Percentiles rank a stretch among this genome's conserved stretches.
Evolutionary conservation across 805 yeast genomes (phyloP).

Genomic region (Cyberlindnera sargentensis): DNA sequence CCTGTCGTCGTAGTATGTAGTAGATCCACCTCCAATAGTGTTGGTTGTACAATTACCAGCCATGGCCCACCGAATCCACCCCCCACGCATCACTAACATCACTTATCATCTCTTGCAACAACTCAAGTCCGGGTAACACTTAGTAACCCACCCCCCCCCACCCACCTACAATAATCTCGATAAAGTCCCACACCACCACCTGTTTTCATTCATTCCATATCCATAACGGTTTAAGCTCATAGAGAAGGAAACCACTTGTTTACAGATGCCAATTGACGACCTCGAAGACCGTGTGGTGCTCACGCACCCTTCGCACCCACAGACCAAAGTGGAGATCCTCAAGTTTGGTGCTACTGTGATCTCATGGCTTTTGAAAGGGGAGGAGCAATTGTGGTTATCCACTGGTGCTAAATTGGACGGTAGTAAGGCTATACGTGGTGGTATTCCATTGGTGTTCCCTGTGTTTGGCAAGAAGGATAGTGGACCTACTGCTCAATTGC

Average conservation of each 20-base stretch:
- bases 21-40: too few species aligned
- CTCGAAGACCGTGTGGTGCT: conserved; percentile 55
- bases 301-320: conserved; percentile 43
- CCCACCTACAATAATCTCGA: too few species aligned
- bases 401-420: conserved; percentile 83
- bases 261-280: conserved; percentile 45
- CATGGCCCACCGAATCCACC: too few species aligned
- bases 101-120: too few species aligned
- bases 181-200: too few species aligned
- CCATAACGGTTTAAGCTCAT: too few species aligned
- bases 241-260: not conserved
- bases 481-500: conserved; percentile 57
- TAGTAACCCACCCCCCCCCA: too few species aligned
- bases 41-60: too few species aligned
- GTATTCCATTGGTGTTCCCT: conserved; percentile 95
- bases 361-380: conserved; percentile 69
- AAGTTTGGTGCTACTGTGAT: conserved; percentile 84
- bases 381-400: conserved; percentile 81
- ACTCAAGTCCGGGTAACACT: too few species aligned
- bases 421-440: conserved; percentile 92
- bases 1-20: too few species aligned
- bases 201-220: too few species aligned
- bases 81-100: too few species aligned
- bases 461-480: conserved; percentile 70
- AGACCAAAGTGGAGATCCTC: conserved; percentile 59